Percentiles rank a stretch among this genome's conserved stretches.
phyloP scores from a whole-genome alignment of 306 rosid genomes.

The Cucurbita maxima region DNA sequence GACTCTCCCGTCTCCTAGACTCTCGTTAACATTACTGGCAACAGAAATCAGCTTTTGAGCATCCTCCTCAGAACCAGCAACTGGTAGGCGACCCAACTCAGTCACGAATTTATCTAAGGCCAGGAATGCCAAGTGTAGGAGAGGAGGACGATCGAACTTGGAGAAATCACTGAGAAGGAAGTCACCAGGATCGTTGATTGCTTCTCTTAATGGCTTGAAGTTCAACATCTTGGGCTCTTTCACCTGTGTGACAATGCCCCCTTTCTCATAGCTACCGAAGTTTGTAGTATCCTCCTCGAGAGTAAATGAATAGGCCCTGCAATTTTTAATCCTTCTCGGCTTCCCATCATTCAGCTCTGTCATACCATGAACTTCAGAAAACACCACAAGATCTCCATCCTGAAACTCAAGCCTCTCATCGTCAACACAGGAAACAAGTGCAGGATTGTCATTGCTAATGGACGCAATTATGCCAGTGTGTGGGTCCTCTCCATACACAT shows the following conservation, averaged over 20 bases:
- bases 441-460: conserved; percentile 63
- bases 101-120: conserved; percentile 55
- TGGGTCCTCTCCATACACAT: conserved; percentile 87
- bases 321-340: conserved; percentile 57
- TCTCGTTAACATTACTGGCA: conserved; percentile 42
- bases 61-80: conserved; percentile 73
- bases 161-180: conserved; percentile 83
- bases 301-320: conserved; percentile 60
- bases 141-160: conserved; percentile 66
- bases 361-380: conserved; percentile 88
- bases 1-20: conserved; percentile 38
- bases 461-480: conserved; percentile 78
- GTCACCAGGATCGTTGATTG: conserved; percentile 64
- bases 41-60: conserved; percentile 49
- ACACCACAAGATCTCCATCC: conserved; percentile 87
- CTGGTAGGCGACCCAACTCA: conserved; percentile 54
- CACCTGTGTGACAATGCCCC: conserved; percentile 79
- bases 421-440: conserved; percentile 66
- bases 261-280: conserved; percentile 56
- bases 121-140: conserved; percentile 67
- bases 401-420: conserved; percentile 90
- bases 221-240: conserved; percentile 66
- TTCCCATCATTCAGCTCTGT: conserved; percentile 74
- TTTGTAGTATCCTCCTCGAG: conserved; percentile 75
- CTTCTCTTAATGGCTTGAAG: conserved; percentile 57